Evolutionary conservation across 1,284 basidiomycete genomes (phyloP), one percentile per base, ranked within the genome.

Genomic region (Ceratobasidium theobromae): DNA sequence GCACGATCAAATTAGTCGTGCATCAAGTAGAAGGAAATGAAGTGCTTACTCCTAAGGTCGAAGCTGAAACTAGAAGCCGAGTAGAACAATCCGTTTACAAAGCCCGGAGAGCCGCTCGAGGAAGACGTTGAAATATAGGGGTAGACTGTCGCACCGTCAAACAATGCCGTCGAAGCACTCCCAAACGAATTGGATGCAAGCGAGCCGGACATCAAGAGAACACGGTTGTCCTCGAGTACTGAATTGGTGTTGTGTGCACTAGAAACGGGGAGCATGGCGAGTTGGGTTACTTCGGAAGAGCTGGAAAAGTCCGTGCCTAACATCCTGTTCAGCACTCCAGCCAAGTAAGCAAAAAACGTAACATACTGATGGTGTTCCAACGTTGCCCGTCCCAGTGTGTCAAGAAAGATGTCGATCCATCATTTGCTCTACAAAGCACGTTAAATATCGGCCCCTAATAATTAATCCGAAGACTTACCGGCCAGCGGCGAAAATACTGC

Each of bases 401-500:
- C 67, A 97, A 76, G 78, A 93, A 96, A 0, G 91, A 80, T 1
- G 81, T 77, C 6, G 81, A 79, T 30, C 84, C 85, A 68, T 87
- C 82, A 6, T 75, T 76, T 3, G 85, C 80, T 40, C 85, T 86
- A 64, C 32, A 45, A 53, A 53, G 18, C 9, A 64, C 49, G 14
- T 8, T 67, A 35, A 69, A 52, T 64, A 45, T 53, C 21, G 40
- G 12, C 18, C 11, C n/a, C 8, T 2, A 27, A 38, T 21, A 28
- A 45, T 68, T 21, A 28, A 14, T 16, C 40, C 21, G 49, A 12
- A 5, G 3, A 76, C 85, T 73, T 69, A 90, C 86, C 84, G 84
- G 67, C 96, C 96, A 46, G 94, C 91, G 48, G 91, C 92, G 73
- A 95, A 98, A 70, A 98, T 85, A 72, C 90, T 95, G 71, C 85